Conservation (phyloP, 2,329 filamentous ascomycete species). For the Penicillium sp. region DNA sequence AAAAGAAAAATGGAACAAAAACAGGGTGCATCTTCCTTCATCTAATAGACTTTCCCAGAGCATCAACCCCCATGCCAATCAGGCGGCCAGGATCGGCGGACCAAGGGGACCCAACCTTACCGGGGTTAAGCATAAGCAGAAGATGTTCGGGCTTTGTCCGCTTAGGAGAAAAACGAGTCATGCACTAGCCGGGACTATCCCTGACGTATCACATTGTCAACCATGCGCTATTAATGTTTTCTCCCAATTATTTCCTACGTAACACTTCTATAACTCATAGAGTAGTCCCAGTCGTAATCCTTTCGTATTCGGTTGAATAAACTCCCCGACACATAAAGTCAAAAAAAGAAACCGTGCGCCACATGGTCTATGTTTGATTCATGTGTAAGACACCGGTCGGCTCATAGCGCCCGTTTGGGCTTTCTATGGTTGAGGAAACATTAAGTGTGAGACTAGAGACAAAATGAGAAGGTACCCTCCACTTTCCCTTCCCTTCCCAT, state of each 20-base stretch:
- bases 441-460: conserved; percentile 11
- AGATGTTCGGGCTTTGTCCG: conserved; percentile 27
- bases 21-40: conserved; percentile 6
- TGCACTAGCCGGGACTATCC: conserved; percentile 16
- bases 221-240: background rate
- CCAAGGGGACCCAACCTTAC: conserved; percentile 36
- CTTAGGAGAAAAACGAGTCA: conserved; percentile 24
- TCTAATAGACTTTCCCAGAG: conserved; percentile 20
- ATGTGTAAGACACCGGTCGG: conserved; percentile 16
- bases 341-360: conserved; percentile 17
- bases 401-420: conserved; percentile 11
- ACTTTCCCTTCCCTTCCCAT: conserved; percentile 8
- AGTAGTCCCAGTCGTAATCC: conserved; percentile 4
- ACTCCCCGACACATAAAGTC: conserved; percentile 20
- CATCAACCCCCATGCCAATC: conserved; percentile 15
- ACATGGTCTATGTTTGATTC: conserved; percentile 23
- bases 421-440: background rate
- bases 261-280: background rate
- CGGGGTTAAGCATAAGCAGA: conserved; percentile 40
- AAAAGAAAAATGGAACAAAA: background rate
- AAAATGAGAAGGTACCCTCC: conserved; percentile 1
- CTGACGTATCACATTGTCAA: conserved; percentile 20
- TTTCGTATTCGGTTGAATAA: conserved; percentile 21
- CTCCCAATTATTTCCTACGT: background rate
- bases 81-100: conserved; percentile 23